Evolutionary conservation across 2,329 filamentous ascomycete species (phyloP), one percentile per base, ranked within the genome.

Genomic region (Hypoxylon sp.): DNA sequence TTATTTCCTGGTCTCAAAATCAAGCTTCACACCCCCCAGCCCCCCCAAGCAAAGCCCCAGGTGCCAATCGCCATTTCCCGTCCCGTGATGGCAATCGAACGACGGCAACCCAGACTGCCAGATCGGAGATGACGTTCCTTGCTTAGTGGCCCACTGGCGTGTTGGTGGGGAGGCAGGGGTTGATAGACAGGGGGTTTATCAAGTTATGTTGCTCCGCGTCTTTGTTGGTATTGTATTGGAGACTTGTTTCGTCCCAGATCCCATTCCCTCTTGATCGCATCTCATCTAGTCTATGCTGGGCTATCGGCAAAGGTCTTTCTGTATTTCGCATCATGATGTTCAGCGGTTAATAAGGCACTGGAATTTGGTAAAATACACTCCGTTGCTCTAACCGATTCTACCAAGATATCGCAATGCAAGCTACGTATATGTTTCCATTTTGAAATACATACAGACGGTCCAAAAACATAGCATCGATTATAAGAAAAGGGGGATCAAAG

Each of bases 81-180:
- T 63, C 51, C 51, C 51, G 25, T 25, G 45, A 59, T 64, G 70
- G 63, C 67, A 65, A 71, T 71, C 69, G 59, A 68, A 69, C 34
- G 57, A 65, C 58, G 61, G 60, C 50, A 60, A 66, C 60, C 17
- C 25, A 71, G 66, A 68, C 67, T 63, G 68, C 17, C 25, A 71
- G 66, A 68, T 69, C 66, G 68, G 66, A 69, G 63, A 69, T 63
- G 63, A 58, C 59, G 56, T 66, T 63, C 67, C 67, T 62, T 68
- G 49, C 51, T 34, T 65, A 21, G 50, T 38, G 57, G 34, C 23
- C 43, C 46, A 57, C 46, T 48, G 55, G 60, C 13, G 30, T 14
- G 34, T 34, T 57, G 58, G 32, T 46, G 53, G 58, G 34, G 53
- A 43, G 19, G 23, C 30, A 43, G 30, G 45, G 48, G n/a, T 19